phyloP scores from a whole-genome alignment of 371 early-diverging fungal species.

The Mucor irregularis region DNA sequence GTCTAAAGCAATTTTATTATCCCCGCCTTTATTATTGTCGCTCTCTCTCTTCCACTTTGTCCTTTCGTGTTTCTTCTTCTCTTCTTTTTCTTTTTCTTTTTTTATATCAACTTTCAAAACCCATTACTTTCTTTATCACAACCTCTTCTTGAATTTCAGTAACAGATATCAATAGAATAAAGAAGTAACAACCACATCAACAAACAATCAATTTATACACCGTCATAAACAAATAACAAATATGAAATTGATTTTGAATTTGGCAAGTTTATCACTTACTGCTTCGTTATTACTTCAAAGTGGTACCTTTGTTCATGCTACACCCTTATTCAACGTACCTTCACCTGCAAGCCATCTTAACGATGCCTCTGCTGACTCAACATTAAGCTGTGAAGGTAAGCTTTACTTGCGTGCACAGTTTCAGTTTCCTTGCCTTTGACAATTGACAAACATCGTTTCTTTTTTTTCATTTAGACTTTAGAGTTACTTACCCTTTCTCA shows the following conservation, averaged over 20 bases:
- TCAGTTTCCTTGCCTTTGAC: no score
- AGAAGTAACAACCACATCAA: neutral
- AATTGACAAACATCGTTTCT: neutral
- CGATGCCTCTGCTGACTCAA: constrained; percentile 20
- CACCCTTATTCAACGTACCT: constrained; percentile 36
- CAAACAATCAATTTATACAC: neutral
- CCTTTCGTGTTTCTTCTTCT: constrained; percentile 6
- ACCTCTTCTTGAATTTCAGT: no score
- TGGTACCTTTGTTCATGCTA: constrained; percentile 42
- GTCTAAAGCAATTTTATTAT: constrained; percentile 4
- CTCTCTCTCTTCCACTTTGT: neutral
- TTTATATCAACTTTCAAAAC: neutral
- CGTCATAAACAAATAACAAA: neutral
- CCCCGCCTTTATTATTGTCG: constrained; percentile 8
- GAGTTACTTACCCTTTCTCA: constrained; percentile 34
- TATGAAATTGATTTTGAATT: constrained; percentile 36
- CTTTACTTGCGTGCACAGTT: neutral
- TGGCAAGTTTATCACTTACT: constrained; percentile 34
- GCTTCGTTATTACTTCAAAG: constrained; percentile 36
- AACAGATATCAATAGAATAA: no score
- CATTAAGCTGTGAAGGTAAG: constrained; percentile 16
- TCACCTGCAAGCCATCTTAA: constrained; percentile 19
- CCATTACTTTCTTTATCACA: constrained; percentile 6
- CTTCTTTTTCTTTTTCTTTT: neutral
- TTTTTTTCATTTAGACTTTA: constrained; percentile 26